Percentiles rank a stretch among this genome's conserved stretches.
Evolutionary conservation across 306 rosid genomes (phyloP).

Genomic region (Cicer judaicum): DNA sequence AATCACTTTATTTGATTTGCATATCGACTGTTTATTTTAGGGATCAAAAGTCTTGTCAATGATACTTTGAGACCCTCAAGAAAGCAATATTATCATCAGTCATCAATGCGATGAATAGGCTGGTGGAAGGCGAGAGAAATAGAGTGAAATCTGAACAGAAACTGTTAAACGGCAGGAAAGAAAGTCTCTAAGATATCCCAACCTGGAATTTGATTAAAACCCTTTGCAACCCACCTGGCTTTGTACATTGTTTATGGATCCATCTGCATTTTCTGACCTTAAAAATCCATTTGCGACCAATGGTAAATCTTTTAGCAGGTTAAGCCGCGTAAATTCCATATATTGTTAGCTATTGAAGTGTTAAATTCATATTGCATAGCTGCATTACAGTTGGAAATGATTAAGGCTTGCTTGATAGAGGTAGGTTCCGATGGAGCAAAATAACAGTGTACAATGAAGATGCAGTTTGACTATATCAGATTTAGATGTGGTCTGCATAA

Average conservation of each 20-base stretch:
- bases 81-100: not conserved
- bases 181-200: too few relatives aligned
- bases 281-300: too few relatives aligned
- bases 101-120: not conserved
- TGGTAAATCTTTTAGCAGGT: too few relatives aligned
- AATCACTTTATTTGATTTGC: not conserved
- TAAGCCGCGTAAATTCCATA: not conserved
- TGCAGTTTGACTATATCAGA: too few relatives aligned
- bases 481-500: too few relatives aligned
- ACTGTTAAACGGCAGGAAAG: not conserved
- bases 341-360: not conserved
- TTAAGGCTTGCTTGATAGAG: not conserved
- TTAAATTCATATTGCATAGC: not conserved
- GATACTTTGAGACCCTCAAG: not conserved
- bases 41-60: not conserved
- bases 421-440: too few relatives aligned
- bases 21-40: not conserved
- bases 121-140: not conserved
- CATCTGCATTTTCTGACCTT: too few relatives aligned
- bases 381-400: not conserved
- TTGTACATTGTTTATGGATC: too few relatives aligned
- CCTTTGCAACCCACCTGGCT: too few relatives aligned
- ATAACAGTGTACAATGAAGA: too few relatives aligned
- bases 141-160: not conserved
- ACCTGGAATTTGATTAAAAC: too few relatives aligned